Evolutionary conservation across 257 asterid genomes (phyloP), one percentile per base, ranked within the genome.

Genomic region (Cinchona pubescens): DNA sequence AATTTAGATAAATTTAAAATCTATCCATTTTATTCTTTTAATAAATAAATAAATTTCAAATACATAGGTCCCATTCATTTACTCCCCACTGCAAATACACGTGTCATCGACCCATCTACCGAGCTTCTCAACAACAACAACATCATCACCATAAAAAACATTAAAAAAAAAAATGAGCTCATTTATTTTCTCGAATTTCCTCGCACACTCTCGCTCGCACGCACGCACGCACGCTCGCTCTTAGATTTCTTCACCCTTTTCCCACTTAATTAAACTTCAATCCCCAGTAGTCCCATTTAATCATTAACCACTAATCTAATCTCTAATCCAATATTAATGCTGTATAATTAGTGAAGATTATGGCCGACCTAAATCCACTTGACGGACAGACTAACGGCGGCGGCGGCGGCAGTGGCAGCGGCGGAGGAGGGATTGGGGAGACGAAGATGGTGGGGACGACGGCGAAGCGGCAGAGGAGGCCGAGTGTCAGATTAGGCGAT

Each of bases 401-500:
- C 37, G 40, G 58, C 1, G 38, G 32, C 2, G 67, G 67, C 72
- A 65, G 75, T 25, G 62, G n/a, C n/a, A n/a, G n/a, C n/a, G n/a
- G 35, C 5, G 72, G 56, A 9, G 55, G 12, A 5, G 72, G 72
- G 19, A 53, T 15, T 5, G 53, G 66, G 48, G 67, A 37, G 65
- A n/a, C n/a, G n/a, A 25, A 23, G 38, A 27, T n/a, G 25, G 66
- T 37, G 51, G 66, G 51, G 51, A 37, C 51, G 38, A 19, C 91
- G 72, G 89, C 95, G 59, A 91, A 89, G 74, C 87, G 96, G 21
- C 98, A 87, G 88, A 92, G 97, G 75, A 88, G 97, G 43, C 97
- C 98, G 73, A 92, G 98, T 83, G 97, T 92, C 71, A 88, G 97
- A 53, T 86, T 91, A 65, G 97, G 97, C 38, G 95, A 91, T 87